phyloP scores from a whole-genome alignment of 164 flowering plant genomes.

The Chimonanthus praecox region DNA sequence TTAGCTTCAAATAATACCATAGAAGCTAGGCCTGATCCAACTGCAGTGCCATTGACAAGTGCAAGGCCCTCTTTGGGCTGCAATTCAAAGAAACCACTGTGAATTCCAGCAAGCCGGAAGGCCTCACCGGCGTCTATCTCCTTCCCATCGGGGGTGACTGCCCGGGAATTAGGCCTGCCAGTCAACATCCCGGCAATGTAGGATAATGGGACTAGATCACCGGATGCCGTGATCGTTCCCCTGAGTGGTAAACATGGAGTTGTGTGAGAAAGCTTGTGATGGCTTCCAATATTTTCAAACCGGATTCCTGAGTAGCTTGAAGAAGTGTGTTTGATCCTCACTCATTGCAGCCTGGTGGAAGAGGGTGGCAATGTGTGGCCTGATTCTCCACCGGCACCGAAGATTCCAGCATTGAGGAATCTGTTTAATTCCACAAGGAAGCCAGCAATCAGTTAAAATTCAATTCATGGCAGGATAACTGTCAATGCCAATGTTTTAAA shows the following conservation, averaged over 20 bases:
- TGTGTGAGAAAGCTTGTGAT: conserved; percentile 18
- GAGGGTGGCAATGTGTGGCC: conserved; percentile 6
- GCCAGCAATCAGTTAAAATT: background rate
- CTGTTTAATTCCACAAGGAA: background rate
- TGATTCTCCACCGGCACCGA: background rate
- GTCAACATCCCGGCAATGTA: conserved; percentile 39
- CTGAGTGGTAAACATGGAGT: conserved; percentile 29
- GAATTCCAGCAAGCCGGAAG: conserved; percentile 25
- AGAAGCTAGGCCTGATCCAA: conserved; percentile 35
- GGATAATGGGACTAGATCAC: conserved; percentile 39
- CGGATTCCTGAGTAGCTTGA: conserved; percentile 39
- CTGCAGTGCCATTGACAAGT: conserved; percentile 40
- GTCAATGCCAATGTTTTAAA: background rate
- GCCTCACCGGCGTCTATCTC: conserved; percentile 24
- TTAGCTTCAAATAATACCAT: conserved; percentile 38
- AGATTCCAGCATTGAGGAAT: conserved; percentile 12
- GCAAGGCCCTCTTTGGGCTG: conserved; percentile 41
- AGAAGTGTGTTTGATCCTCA: conserved; percentile 30
- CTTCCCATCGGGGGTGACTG: conserved; percentile 15
- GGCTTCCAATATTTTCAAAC: conserved; percentile 25
- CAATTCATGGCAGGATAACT: background rate
- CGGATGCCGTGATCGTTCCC: conserved; percentile 42
- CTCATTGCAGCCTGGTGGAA: conserved; percentile 34
- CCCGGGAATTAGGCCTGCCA: conserved; percentile 30
- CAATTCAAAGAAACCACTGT: conserved; percentile 23